Conservation (phyloP, 305 asterid species). For the Solanum hybrid region DNA sequence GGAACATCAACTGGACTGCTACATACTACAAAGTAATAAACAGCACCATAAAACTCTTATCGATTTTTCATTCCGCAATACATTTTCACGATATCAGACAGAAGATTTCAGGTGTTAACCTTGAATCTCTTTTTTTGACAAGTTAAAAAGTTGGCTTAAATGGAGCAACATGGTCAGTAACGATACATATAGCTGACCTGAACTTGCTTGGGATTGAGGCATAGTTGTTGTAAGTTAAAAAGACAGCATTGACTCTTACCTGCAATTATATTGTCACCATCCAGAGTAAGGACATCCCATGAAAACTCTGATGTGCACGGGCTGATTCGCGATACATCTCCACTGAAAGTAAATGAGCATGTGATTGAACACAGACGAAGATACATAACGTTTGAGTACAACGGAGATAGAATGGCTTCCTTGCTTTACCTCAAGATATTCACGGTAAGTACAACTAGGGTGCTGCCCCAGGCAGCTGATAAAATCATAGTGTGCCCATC, state of each 20-base stretch:
- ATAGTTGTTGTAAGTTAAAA: not conserved
- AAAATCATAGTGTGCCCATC: constrained; percentile 67
- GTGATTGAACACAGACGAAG: constrained; percentile 2
- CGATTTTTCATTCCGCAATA: not conserved
- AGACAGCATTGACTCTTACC: constrained; percentile 25
- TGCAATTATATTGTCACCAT: constrained; percentile 59
- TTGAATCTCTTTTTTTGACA: not conserved
- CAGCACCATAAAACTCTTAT: constrained; percentile 1
- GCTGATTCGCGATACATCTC: constrained; percentile 61
- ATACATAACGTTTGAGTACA: not conserved
- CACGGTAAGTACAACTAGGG: constrained; percentile 48
- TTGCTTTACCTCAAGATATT: constrained; percentile 51
- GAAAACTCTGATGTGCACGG: constrained; percentile 52
- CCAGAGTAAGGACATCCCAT: constrained; percentile 73
- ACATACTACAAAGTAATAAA: constrained; percentile 40
- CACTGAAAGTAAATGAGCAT: constrained; percentile 37
- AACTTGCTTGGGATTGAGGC: not conserved
- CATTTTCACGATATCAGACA: not conserved
- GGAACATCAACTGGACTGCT: constrained; percentile 78
- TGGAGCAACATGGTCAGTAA: not conserved
- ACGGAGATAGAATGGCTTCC: constrained; percentile 8
- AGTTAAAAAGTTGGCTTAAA: not conserved
- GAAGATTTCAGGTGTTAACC: not conserved
- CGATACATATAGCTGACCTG: not conserved
- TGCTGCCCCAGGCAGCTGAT: constrained; percentile 76